Conservation (phyloP, 2,329 filamentous ascomycete species). For the Scortechinia acanthostroma region DNA sequence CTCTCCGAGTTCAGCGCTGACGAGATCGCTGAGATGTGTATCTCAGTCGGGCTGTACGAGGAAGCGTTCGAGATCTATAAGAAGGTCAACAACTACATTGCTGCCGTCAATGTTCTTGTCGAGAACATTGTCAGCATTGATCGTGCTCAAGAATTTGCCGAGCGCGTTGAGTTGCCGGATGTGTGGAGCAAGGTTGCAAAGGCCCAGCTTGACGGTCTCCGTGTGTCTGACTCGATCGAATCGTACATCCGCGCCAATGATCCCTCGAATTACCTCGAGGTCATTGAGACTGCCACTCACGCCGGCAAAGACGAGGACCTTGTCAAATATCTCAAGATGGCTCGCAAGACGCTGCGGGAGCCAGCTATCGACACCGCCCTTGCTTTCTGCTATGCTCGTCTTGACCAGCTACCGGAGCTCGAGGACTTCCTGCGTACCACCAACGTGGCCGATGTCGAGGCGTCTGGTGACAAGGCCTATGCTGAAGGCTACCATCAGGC, state of each 20-base stretch:
- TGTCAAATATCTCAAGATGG: slow-evolving; percentile 93
- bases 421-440: slow-evolving; percentile 91
- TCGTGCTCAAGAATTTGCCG: slow-evolving; percentile 88
- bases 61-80: slow-evolving; percentile 98
- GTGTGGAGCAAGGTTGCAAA: slow-evolving; percentile 99
- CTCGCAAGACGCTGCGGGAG: slow-evolving; percentile 91
- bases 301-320: slow-evolving; percentile 97
- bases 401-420: slow-evolving; percentile 84
- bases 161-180: slow-evolving; percentile 85
- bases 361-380: slow-evolving; percentile 87
- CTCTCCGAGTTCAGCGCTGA: slow-evolving; percentile 83
- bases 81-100: slow-evolving; percentile 84
- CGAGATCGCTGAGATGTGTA: slow-evolving; percentile 87
- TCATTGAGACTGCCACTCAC: slow-evolving; percentile 90
- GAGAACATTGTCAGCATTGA: slow-evolving; percentile 98
- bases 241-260: slow-evolving; percentile 95
- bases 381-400: slow-evolving; percentile 86
- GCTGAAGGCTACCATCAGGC: slow-evolving; percentile 90
- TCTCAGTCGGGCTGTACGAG: slow-evolving; percentile 88
- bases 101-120: slow-evolving; percentile 84
- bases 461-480: slow-evolving; percentile 96
- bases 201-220: slow-evolving; percentile 91
- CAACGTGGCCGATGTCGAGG: slow-evolving; percentile 92
- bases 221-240: slow-evolving; percentile 84
- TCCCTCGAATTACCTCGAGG: slow-evolving; percentile 85